Evolutionary conservation across 352 stramenopile species (phyloP).

Genomic region (Phytophthora parvispora): DNA sequence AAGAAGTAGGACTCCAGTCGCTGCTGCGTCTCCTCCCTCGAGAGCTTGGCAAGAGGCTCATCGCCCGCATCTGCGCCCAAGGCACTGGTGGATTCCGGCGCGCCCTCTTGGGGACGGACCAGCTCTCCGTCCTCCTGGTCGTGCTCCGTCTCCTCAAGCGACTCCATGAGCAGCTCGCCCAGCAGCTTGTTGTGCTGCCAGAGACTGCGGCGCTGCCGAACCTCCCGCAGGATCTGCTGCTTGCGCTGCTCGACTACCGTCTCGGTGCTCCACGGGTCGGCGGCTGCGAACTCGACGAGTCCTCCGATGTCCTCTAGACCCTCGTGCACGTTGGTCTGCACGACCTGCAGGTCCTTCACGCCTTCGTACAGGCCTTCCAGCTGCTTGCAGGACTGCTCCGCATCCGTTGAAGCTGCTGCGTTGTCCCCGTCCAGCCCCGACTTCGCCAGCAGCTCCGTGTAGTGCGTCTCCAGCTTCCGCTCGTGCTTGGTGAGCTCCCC

Average conservation of each 20-base stretch:
- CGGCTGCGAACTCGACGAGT: conserved; percentile 45
- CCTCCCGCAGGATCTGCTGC: conserved; percentile 40
- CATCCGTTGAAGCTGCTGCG: neutral
- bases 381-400: conserved; percentile 19
- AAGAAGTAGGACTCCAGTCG: conserved; percentile 61
- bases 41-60: conserved; percentile 37
- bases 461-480: conserved; percentile 48
- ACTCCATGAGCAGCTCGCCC: conserved; percentile 50
- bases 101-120: conserved; percentile 2
- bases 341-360: conserved; percentile 55
- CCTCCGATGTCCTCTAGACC: conserved; percentile 39
- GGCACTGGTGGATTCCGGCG: conserved; percentile 14
- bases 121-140: conserved; percentile 26
- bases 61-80: conserved; percentile 10
- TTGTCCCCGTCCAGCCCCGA: neutral
- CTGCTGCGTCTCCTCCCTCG: conserved; percentile 46
- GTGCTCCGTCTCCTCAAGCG: conserved; percentile 43
- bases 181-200: conserved; percentile 70
- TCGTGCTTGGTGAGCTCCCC: conserved; percentile 57
- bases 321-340: conserved; percentile 52
- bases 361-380: conserved; percentile 47
- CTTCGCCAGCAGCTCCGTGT: conserved; percentile 37
- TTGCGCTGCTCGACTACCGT: conserved; percentile 33
- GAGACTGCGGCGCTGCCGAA: conserved; percentile 48
- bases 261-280: conserved; percentile 41